Base-by-base conservation (phyloP, 441 rosid species). In the Adansonia madagascariensis region DNA sequence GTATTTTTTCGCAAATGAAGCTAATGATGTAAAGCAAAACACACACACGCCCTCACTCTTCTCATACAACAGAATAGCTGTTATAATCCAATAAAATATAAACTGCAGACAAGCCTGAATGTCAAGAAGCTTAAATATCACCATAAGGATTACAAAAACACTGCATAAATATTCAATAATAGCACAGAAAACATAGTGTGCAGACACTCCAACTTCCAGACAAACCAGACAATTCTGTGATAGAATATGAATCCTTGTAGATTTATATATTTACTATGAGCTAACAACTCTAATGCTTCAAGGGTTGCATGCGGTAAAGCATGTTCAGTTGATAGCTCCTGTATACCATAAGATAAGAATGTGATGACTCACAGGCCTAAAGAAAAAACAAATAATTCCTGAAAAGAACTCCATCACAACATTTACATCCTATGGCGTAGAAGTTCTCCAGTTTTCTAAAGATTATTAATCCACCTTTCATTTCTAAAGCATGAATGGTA, bases 1-100 rank as follows among this genome's bases (percentile, higher is more conserved):
- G 57, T 59, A 71, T 55, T 9, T 52, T 46, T 49, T 5, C 11
- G 31, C 24, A 47, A 35, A 47, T 22, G 64, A 64, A 49, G 60
- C 39, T 75, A 60, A 69, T 27, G 24, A 75, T 65, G 49, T 61
- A 17, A 77, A 69, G 35, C 15, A 35, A 81, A 43, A 41, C 67
- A 68, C 11, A 15, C 15, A 17, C 35, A 17, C 4, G 4, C 50
- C 35, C 57, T 52, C 57, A 52, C 67, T 14, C 22, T 39, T 72
- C 52, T 72, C 75, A 55, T 72, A 72, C n/a, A 55, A 72, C 75
- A 41, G 50, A 63, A 55, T 17, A 55, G 15, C 22, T 70, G 3
- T 35, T 72, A 17, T 18, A 72, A 41, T 5, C 64, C 20, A 18
- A 55, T n/a, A 18, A 39, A 39, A 31, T 17, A 9, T 14, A 24